These are phyloP conservation scores for Cryptococcus maquisensis DNA, from an alignment of 1,284 basidiomycete species.

Conservation along the genomic window DNA sequence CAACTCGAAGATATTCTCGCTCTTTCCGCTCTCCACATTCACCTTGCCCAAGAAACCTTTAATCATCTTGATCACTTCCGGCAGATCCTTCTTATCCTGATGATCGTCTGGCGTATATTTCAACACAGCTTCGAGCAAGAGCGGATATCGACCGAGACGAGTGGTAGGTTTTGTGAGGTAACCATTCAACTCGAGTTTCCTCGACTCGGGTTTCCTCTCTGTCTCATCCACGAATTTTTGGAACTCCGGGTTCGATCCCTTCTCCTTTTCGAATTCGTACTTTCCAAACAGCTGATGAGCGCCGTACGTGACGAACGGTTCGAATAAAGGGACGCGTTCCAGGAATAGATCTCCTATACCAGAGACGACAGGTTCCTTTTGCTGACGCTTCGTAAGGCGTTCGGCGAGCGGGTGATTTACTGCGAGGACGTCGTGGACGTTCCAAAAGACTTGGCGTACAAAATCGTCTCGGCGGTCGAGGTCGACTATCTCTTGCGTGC, in stretches of 20 bases:
- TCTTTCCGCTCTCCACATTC: slow-evolving; percentile 85
- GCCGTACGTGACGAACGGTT: slow-evolving; percentile 90
- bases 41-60: slow-evolving; percentile 82
- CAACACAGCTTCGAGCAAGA: slow-evolving; percentile 84
- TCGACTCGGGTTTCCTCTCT: slow-evolving; percentile 88
- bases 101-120: slow-evolving; percentile 92
- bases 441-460: slow-evolving; percentile 95
- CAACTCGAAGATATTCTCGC: slow-evolving; percentile 90
- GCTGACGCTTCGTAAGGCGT: slow-evolving; percentile 91
- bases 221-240: slow-evolving; percentile 91
- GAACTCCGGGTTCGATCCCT: slow-evolving; percentile 87
- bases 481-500: slow-evolving; percentile 68
- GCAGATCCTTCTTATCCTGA: slow-evolving; percentile 75
- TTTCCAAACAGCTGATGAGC: slow-evolving; percentile 97
- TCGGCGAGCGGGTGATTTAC: slow-evolving; percentile 88
- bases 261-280: slow-evolving; percentile 99
- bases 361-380: slow-evolving; percentile 87
- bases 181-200: slow-evolving; percentile 95
- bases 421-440: slow-evolving; percentile 86
- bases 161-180: slow-evolving; percentile 99
- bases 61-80: slow-evolving; percentile 74
- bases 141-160: slow-evolving; percentile 89
- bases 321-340: slow-evolving; percentile 82
- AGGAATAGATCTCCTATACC: slow-evolving; percentile 87
- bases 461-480: slow-evolving; percentile 76